Evolutionary conservation across 306 rosid genomes (phyloP), one percentile per base, ranked within the genome.

Genomic region (Cicer cuneatum): DNA sequence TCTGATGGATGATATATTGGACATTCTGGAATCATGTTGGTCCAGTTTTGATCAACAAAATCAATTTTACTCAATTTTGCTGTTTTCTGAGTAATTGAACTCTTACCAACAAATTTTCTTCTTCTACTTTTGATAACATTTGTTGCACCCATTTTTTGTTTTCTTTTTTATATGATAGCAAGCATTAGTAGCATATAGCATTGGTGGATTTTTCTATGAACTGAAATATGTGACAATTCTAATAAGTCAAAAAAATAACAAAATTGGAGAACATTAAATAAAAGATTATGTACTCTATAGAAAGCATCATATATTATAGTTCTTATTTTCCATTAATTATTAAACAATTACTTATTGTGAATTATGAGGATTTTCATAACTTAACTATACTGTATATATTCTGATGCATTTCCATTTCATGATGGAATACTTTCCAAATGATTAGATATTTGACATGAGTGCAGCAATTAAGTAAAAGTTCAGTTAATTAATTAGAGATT

Each of bases 1-100:
- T 81, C 60, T 47, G 88, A 73, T 78, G 88, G 88, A 18, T 15
- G 42, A 29, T 70, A 85, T 1, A 61, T 51, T 1, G 85, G 88
- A 71, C 88, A 85, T 9, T 58, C 70, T 12, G 68, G 76, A 62
- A 81, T 78, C 56, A 24, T 58, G 42, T 71, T 59, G 15, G 67
- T 75, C 88, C 85, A 85, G 41, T 69, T 77, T 39, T 39, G 45
- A 18, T 80, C 71, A 3, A 10, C 41, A 40, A 75, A 41, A 39
- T 79, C 76, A 19, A 57, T 54, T 16, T 69, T 56, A 37, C 59
- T 11, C 46, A 38, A 15, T 56, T 83, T 63, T 6, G 67, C 18
- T 16, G 18, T 1, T 18, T 16, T 16, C 8, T 14, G 42, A 47
- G 60, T 48, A 60, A 19, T 18, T 10, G 54, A 69, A 39, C 65